phyloP scores from a whole-genome alignment of 2,329 filamentous ascomycete species.

The Trichophyton simii region DNA sequence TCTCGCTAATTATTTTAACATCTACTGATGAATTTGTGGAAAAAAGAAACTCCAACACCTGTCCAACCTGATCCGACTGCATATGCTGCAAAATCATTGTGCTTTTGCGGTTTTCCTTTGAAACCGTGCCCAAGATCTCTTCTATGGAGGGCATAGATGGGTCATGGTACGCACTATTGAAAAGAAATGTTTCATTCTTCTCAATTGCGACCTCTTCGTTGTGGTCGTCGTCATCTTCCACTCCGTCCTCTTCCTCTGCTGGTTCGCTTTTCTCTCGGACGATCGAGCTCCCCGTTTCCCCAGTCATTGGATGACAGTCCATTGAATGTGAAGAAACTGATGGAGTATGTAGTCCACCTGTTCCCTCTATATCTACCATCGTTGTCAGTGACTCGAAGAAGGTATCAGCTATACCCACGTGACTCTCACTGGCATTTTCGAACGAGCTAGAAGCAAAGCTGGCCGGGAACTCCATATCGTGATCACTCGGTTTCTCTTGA shows the following conservation, averaged over 20 bases:
- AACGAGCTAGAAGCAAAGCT: not conserved
- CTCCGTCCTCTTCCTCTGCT: not conserved
- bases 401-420: not conserved
- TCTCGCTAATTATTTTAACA: slow-evolving; percentile 1
- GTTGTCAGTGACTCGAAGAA: not conserved
- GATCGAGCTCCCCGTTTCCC: not conserved
- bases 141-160: not conserved
- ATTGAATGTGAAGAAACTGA: not conserved
- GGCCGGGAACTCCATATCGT: not conserved
- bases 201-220: not conserved
- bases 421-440: not conserved
- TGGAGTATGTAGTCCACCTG: not conserved
- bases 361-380: not conserved
- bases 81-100: slow-evolving; percentile 5
- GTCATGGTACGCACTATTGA: not conserved
- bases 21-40: not conserved
- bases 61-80: slow-evolving; percentile 3
- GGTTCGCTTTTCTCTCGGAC: not conserved
- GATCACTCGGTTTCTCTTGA: not conserved
- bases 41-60: not conserved
- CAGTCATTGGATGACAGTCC: not conserved
- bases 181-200: not conserved
- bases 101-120: not conserved
- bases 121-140: not conserved
- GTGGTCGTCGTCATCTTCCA: not conserved